These are phyloP conservation scores for Solanum habrochaites DNA, from an alignment of 257 asterid species.

Conservation along the genomic window DNA sequence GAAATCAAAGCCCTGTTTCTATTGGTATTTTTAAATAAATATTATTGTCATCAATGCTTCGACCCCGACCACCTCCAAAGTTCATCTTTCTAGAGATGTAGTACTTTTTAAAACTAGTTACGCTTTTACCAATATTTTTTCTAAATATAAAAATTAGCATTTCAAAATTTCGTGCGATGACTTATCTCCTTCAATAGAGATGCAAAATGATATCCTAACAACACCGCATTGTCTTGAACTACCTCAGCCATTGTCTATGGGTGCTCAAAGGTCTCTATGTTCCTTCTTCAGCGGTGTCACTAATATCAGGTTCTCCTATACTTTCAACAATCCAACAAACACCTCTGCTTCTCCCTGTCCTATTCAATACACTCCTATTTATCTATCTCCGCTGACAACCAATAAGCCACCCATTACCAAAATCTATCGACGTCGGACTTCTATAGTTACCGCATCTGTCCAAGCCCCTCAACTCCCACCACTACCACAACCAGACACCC, in stretches of 20 bases:
- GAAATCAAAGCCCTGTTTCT: background rate
- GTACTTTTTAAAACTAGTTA: no score
- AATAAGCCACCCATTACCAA: background rate
- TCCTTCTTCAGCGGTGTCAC: background rate
- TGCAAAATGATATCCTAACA: background rate
- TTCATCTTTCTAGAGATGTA: no score
- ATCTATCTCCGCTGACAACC: no score
- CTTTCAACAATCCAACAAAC: background rate
- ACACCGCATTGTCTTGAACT: background rate
- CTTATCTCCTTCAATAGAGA: background rate
- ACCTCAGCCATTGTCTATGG: background rate
- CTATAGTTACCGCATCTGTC: background rate
- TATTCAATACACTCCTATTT: no score
- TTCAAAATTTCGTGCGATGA: background rate
- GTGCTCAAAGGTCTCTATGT: background rate
- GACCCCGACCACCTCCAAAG: no score
- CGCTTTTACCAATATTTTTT: no score
- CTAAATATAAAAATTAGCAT: no score
- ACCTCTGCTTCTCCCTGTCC: background rate
- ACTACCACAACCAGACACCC: background rate
- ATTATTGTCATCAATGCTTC: no score
- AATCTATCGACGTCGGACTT: background rate
- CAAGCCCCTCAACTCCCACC: background rate
- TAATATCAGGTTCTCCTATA: background rate
- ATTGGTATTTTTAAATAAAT: background rate